phyloP scores from a whole-genome alignment of 345 rosid species.

The Punica granatum region DNA sequence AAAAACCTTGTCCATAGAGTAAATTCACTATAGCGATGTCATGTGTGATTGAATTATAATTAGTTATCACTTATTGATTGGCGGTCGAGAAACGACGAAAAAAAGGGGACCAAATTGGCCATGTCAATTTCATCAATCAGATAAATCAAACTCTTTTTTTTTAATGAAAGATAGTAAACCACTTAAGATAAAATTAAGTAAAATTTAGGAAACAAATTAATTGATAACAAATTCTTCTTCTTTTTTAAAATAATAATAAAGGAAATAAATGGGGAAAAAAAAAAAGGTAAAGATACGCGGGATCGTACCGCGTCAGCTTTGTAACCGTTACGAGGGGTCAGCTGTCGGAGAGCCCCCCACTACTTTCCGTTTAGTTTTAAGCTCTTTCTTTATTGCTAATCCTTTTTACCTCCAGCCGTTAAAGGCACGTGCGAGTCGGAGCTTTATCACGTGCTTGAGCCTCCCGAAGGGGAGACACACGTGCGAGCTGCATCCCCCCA shows the following conservation, averaged over 20 bases:
- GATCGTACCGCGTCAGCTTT: background rate
- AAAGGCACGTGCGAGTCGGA: background rate
- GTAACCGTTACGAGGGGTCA: constrained; percentile 4
- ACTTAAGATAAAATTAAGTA: too few relatives aligned
- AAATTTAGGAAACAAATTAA: too few relatives aligned
- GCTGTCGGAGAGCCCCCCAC: constrained; percentile 1
- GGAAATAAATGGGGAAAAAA: background rate
- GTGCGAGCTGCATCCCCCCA: constrained; percentile 4
- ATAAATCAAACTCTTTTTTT: too few relatives aligned
- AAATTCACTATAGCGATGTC: too few relatives aligned
- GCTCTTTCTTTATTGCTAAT: background rate
- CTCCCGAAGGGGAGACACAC: background rate
- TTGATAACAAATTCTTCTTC: too few relatives aligned
- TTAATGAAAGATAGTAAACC: too few relatives aligned
- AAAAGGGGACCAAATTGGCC: background rate
- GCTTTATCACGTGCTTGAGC: constrained; percentile 2
- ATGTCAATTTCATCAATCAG: too few relatives aligned
- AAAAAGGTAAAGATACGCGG: background rate
- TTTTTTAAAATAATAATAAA: background rate
- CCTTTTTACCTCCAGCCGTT: background rate
- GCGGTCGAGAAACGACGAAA: background rate
- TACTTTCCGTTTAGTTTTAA: background rate
- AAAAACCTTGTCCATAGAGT: too few relatives aligned
- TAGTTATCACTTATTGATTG: too few relatives aligned
- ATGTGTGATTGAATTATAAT: too few relatives aligned